phyloP scores from a whole-genome alignment of 345 rosid genomes.

The Rhodomyrtus tomentosa region DNA sequence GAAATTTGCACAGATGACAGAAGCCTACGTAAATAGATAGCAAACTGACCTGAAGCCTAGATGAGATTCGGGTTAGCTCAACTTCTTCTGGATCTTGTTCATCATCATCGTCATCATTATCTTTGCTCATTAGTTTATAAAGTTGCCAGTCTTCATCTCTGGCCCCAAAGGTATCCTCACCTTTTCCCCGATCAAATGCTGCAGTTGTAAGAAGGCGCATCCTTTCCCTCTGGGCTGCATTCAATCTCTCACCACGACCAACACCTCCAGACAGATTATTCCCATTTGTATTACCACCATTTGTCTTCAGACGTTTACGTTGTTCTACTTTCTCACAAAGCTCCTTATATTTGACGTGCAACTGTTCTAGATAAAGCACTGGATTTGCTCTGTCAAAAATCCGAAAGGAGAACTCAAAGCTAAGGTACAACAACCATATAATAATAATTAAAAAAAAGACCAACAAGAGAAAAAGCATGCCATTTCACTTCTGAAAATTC shows the following conservation, averaged over 20 bases:
- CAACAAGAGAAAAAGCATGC: not conserved
- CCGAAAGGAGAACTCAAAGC: not conserved
- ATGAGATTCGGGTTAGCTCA: constrained; percentile 58
- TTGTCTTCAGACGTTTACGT: constrained; percentile 76
- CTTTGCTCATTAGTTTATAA: constrained; percentile 84
- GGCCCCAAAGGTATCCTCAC: constrained; percentile 87
- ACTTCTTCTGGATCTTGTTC: constrained; percentile 58
- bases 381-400: constrained; percentile 63
- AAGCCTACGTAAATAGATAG: not conserved
- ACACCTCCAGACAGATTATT: constrained; percentile 55
- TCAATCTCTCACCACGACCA: constrained; percentile 95
- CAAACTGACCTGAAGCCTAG: constrained; percentile 55
- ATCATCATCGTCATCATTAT: constrained; percentile 74
- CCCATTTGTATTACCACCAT: constrained; percentile 65
- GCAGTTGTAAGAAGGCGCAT: constrained; percentile 94
- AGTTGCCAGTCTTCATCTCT: constrained; percentile 98
- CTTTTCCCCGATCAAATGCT: constrained; percentile 96
- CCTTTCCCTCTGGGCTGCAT: constrained; percentile 90
- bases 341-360: constrained; percentile 61
- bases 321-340: constrained; percentile 73
- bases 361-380: constrained; percentile 65
- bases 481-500: not conserved
- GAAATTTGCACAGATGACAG: not conserved
- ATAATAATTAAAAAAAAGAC: not conserved
- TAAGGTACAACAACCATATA: not conserved